Conservation (phyloP, 305 asterid species). For the Stenogyne calaminthoides region DNA sequence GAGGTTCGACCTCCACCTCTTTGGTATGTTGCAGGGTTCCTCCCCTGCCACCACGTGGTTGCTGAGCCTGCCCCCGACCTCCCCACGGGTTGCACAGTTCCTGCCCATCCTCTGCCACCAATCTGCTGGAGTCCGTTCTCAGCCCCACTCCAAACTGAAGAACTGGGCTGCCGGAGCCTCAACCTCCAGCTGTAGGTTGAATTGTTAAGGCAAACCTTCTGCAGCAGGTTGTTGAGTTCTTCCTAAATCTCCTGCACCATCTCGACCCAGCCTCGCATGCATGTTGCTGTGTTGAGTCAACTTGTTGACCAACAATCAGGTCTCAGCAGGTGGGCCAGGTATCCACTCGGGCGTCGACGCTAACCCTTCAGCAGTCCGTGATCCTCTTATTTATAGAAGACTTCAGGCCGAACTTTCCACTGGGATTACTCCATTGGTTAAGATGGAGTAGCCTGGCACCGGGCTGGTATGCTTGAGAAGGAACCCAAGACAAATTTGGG, state of each 20-base stretch:
- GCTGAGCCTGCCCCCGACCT: neutral
- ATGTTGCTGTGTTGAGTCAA: slow-evolving; percentile 16
- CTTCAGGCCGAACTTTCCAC: slow-evolving; percentile 23
- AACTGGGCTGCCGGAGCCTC: slow-evolving; percentile 27
- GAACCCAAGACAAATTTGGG: slow-evolving; percentile 27
- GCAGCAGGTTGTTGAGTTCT: neutral
- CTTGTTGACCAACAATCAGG: slow-evolving; percentile 10
- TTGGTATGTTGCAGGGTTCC: neutral
- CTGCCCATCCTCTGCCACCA: slow-evolving; percentile 21
- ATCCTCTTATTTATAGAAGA: slow-evolving; percentile 28
- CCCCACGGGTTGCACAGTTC: neutral
- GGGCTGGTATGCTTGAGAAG: slow-evolving; percentile 26
- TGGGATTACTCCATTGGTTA: slow-evolving; percentile 19
- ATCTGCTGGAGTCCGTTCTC: slow-evolving; percentile 14
- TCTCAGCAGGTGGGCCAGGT: slow-evolving; percentile 12
- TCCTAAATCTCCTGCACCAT: neutral
- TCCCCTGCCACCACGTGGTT: neutral
- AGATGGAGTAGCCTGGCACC: slow-evolving; percentile 25
- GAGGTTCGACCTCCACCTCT: slow-evolving; percentile 25
- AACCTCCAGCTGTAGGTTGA: slow-evolving; percentile 12
- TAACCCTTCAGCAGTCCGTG: slow-evolving; percentile 32
- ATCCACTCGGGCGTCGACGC: slow-evolving; percentile 20
- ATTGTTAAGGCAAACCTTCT: neutral
- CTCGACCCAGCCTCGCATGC: slow-evolving; percentile 29
- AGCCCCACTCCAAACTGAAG: slow-evolving; percentile 31